Percentiles rank a stretch among this genome's conserved stretches.
Evolutionary conservation across 352 stramenopile genomes (phyloP).

Genomic region (Phytophthora brassicae): DNA sequence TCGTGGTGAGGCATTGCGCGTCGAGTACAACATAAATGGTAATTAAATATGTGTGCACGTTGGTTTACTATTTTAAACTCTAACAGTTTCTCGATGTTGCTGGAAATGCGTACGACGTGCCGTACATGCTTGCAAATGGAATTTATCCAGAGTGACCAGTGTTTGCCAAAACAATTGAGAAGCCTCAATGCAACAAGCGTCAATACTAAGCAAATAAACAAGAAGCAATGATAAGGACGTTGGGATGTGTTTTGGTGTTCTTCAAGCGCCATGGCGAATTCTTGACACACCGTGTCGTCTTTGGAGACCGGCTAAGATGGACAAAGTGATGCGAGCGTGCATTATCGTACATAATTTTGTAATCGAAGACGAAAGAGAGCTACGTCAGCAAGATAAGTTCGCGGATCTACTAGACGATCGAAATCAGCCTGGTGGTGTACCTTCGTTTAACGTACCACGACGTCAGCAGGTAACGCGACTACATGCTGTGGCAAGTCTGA

Average conservation of each 20-base stretch:
- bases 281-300: not conserved
- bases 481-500: not conserved
- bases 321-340: not conserved
- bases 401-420: not conserved
- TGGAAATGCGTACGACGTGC: constrained; percentile 1
- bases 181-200: not conserved
- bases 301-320: not conserved
- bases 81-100: too few species aligned
- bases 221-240: constrained; percentile 13
- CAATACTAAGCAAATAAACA: constrained; percentile 5
- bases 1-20: not conserved
- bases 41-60: not conserved
- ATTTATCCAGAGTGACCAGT: constrained; percentile 18
- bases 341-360: not conserved
- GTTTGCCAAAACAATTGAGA: constrained; percentile 19
- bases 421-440: not conserved
- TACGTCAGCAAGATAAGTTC: not conserved
- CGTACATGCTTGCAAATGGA: constrained; percentile 12
- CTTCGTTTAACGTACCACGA: not conserved
- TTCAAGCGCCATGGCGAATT: constrained; percentile 11
- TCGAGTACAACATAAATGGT: not conserved
- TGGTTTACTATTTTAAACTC: too few species aligned
- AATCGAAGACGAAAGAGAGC: not conserved
- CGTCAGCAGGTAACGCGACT: not conserved
- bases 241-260: constrained; percentile 15